Base-by-base conservation (phyloP, 441 rosid species). In the Gossypium gossypioides region DNA sequence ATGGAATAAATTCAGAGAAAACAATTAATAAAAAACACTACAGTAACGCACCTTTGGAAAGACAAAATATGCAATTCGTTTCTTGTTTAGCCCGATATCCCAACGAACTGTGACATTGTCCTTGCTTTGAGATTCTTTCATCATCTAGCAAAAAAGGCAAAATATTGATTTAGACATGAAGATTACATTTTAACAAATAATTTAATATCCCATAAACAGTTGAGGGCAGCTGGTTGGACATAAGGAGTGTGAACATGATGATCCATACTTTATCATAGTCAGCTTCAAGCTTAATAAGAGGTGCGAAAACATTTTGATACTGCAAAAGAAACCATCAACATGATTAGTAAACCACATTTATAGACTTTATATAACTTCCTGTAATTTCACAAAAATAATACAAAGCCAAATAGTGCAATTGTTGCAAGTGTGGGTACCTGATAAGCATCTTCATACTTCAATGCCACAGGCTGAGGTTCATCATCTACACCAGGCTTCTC, bases 271-370 rank as follows among this genome's bases (percentile, higher is more conserved):
- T 93, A 85, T 93, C 98, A 84, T 96, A 96, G 84, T 96, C 99
- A 74, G 98, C 99, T 87, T 96, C 99, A 52, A 93, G 98, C 89
- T 96, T 96, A 69, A 96, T 96, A 12, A 96, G 96, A 3, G 99
- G 98, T n/a, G 99, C 99, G 84, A 96, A 96, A 48, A 96, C 99
- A 83, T 96, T 96, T 93, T 93, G 98, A 85, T 93, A 96, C 99
- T 96, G 94, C 88, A 79, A 57, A 9, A 24, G 29, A 71, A 72
- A n/a, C 32, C 48, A 83, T 40, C 70, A 78, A 25, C 58, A 32
- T 48, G 29, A 75, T 69, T 44, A 71, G 73, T 3, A 77, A 81
- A 54, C 19, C 76, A 55, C 40, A 48, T 16, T 18, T 18, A 18
- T 18, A 18, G 21, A 40, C 12, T 37, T 58, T 32, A 46, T 59